phyloP scores from a whole-genome alignment of 2,329 filamentous ascomycete genomes.

The Tolypocladium paradoxum region DNA sequence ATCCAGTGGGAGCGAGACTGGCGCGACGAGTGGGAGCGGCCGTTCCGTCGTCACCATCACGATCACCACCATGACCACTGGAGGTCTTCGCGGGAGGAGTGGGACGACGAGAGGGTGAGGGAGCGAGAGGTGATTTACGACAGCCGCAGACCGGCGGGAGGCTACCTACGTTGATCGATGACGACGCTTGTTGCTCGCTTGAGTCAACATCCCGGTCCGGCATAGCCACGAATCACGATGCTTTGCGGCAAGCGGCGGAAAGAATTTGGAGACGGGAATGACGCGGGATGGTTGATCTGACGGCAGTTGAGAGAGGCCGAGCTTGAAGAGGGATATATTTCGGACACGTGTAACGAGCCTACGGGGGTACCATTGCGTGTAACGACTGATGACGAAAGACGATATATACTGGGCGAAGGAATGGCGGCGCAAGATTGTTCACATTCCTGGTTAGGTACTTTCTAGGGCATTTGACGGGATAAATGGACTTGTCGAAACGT shows the following conservation, averaged over 20 bases:
- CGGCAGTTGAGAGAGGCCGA: neutral
- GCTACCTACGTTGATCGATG: conserved; percentile 1
- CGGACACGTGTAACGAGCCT: neutral
- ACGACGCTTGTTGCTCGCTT: neutral
- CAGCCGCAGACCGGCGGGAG: conserved; percentile 19
- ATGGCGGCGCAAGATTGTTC: neutral
- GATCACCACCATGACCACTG: conserved; percentile 16
- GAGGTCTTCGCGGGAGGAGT: conserved; percentile 17
- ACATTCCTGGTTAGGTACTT: neutral
- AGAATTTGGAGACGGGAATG: neutral
- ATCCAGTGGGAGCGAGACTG: conserved; percentile 49
- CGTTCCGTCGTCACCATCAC: conserved; percentile 23
- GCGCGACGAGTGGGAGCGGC: conserved; percentile 38
- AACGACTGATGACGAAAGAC: neutral
- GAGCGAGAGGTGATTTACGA: conserved; percentile 62
- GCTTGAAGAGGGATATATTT: neutral
- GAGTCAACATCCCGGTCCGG: neutral
- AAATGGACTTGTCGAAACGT: neutral
- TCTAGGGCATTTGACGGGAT: neutral
- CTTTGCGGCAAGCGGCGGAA: neutral
- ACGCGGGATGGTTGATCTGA: neutral
- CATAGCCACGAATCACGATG: neutral
- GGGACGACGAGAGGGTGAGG: conserved; percentile 53
- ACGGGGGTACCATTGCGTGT: neutral
- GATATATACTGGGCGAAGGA: neutral